Evolutionary conservation across 1,284 basidiomycete genomes (phyloP).

Genomic region (Trametes sp.): DNA sequence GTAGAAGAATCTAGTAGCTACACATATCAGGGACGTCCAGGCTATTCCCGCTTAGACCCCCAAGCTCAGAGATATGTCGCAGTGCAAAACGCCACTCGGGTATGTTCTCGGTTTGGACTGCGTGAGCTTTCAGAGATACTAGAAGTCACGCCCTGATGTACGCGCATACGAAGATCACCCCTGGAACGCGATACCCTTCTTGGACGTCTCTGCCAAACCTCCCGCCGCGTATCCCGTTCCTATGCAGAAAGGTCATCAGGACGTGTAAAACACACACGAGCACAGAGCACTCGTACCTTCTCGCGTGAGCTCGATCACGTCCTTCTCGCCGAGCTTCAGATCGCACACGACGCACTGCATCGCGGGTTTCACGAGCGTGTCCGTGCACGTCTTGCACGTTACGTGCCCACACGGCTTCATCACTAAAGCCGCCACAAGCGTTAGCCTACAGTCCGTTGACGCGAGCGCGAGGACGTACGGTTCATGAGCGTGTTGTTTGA

Average conservation of each 20-base stretch:
- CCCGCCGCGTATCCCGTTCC: conserved; percentile 91
- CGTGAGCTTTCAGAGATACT: no score
- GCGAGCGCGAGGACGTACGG: conserved; percentile 54
- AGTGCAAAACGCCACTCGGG: no score
- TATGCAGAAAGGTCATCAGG: conserved; percentile 36
- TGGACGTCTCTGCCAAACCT: conserved; percentile 86
- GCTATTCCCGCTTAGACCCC: no score
- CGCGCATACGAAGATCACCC: no score
- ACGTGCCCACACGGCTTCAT: conserved; percentile 87
- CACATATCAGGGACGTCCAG: no score
- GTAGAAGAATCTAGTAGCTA: no score
- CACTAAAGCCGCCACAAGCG: conserved; percentile 48
- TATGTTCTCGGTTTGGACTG: no score
- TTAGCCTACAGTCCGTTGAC: background rate
- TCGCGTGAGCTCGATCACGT: conserved; percentile 78
- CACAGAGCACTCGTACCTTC: conserved; percentile 65
- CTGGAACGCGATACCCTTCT: conserved; percentile 78
- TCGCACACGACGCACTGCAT: conserved; percentile 89
- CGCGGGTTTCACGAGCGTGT: conserved; percentile 77
- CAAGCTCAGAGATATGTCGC: no score
- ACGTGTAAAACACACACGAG: background rate
- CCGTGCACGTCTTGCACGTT: conserved; percentile 86
- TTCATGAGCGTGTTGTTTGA: conserved; percentile 80
- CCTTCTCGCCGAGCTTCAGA: conserved; percentile 61
- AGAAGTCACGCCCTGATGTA: no score